Evolutionary conservation across 2,329 filamentous ascomycete species (phyloP), one percentile per base, ranked within the genome.

Genomic region (Verticillium tricorpus): DNA sequence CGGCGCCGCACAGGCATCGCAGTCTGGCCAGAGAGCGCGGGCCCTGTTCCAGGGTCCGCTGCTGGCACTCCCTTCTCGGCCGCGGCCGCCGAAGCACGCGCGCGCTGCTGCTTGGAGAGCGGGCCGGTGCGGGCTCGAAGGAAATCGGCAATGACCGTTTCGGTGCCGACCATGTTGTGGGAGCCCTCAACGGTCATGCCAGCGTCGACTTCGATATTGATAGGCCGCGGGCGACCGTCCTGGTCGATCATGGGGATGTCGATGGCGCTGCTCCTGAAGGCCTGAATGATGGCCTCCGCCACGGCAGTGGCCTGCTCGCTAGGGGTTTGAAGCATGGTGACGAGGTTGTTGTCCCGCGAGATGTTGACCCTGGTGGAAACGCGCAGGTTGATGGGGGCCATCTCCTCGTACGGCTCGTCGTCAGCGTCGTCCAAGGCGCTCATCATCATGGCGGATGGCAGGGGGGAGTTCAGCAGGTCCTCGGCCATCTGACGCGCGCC

Each of bases 361-460:
- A 86, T 73, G 63, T 67, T 73, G 67, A 85, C 69, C 1, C 79
- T 76, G 17, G 80, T 77, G 66, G 80, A 78, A 72, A 87, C 80
- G 17, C 72, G 73, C 55, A 86, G 70, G 57, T 70, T 74, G 62
- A 85, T 77, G 57, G 80, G 72, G 1, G 76, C 76, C 55, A 70
- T 65, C 11, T 69, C 67, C 39, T 72, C 69, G 8, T 22, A 54
- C 28, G 56, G 55, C 5, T 61, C 60, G 11, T 37, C 34, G 9
- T 11, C 45, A 11, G 35, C 28, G 32, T 58, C 60, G 12, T 31
- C 19, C 17, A 22, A 22, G 19, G n/a, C 17, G 28, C 7, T 14
- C 3, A 28, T 31, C 28, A 54, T 9, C 17, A 12, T 37, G 4
- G 45, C 40, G 28, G 58, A 32, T 3, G 58, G 40, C 40, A 59